A percentile compares a stretch with the other conserved stretches of the same genome.
These are phyloP conservation scores for Aspergillus quadrilineatus DNA, from an alignment of 2,329 filamentous ascomycete genomes.

Conservation along the genomic window DNA sequence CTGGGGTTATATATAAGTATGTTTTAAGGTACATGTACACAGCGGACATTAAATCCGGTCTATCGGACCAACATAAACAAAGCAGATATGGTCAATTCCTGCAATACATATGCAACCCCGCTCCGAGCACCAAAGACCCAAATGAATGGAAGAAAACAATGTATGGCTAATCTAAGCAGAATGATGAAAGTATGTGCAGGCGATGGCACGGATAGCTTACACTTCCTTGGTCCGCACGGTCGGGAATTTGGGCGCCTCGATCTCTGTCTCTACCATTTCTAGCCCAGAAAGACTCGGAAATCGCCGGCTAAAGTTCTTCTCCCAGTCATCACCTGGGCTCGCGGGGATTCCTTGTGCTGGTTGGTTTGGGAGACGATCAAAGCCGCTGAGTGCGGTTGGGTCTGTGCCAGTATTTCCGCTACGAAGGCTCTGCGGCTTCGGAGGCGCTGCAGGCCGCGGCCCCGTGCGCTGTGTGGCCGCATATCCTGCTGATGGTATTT, in stretches of 20 bases:
- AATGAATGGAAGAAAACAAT: neutral
- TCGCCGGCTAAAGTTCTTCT: slow-evolving; percentile 73
- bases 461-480: slow-evolving; percentile 29
- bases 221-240: slow-evolving; percentile 45
- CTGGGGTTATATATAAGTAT: slow-evolving; percentile 9
- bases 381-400: slow-evolving; percentile 22
- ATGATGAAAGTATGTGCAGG: neutral
- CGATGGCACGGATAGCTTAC: slow-evolving; percentile 19
- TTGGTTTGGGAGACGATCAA: slow-evolving; percentile 20
- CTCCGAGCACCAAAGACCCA: slow-evolving; percentile 2
- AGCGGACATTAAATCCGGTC: slow-evolving; percentile 12
- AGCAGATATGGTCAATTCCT: slow-evolving; percentile 10
- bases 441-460: slow-evolving; percentile 54
- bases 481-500: slow-evolving; percentile 23
- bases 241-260: slow-evolving; percentile 41
- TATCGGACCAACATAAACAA: slow-evolving; percentile 4
- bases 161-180: slow-evolving; percentile 8
- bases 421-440: slow-evolving; percentile 61
- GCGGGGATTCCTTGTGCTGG: slow-evolving; percentile 27
- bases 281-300: slow-evolving; percentile 83
- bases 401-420: slow-evolving; percentile 37
- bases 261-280: slow-evolving; percentile 80
- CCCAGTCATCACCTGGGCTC: slow-evolving; percentile 58
- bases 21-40: slow-evolving; percentile 13
- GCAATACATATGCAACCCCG: slow-evolving; percentile 11